Percentiles rank a stretch among this genome's conserved stretches.
Conservation (phyloP, 306 rosid genomes). For the Parietaria judaica region DNA sequence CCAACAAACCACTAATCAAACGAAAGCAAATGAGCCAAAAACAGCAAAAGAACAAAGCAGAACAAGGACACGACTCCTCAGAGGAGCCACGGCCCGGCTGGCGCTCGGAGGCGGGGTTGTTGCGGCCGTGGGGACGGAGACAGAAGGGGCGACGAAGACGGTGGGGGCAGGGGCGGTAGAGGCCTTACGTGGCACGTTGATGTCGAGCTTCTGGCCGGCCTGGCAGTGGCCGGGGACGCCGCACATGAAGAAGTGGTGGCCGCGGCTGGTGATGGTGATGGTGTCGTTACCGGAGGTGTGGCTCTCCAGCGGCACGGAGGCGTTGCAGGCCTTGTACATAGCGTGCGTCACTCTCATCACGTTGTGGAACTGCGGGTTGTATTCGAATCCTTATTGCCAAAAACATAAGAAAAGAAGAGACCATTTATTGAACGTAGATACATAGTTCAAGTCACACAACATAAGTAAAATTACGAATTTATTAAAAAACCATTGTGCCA, state of each 20-base stretch:
- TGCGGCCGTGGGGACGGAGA: slow-evolving; percentile 12
- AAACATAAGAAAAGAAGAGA: neutral
- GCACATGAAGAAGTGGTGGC: slow-evolving; percentile 80
- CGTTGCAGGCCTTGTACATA: slow-evolving; percentile 72
- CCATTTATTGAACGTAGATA: too few species aligned
- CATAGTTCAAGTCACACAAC: too few species aligned
- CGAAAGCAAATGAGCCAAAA: slow-evolving; percentile 19
- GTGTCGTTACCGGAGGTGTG: slow-evolving; percentile 71
- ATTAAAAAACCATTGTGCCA: too few species aligned
- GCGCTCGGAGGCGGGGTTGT: slow-evolving; percentile 32
- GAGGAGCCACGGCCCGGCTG: slow-evolving; percentile 21
- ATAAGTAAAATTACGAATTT: too few species aligned
- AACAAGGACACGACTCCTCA: slow-evolving; percentile 20
- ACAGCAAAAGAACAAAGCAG: slow-evolving; percentile 23
- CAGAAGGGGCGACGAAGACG: slow-evolving; percentile 21
- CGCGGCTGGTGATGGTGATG: slow-evolving; percentile 38
- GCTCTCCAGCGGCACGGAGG: slow-evolving; percentile 51
- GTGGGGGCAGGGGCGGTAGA: slow-evolving; percentile 27
- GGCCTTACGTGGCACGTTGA: slow-evolving; percentile 38
- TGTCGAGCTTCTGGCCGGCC: slow-evolving; percentile 69
- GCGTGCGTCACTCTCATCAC: slow-evolving; percentile 72
- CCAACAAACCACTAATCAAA: slow-evolving; percentile 4
- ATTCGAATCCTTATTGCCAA: slow-evolving; percentile 43
- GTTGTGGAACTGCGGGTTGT: slow-evolving; percentile 63
- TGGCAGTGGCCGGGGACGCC: slow-evolving; percentile 91